Evolutionary conservation across 148 eudicot genomes (phyloP).

Genomic region (Dysphania ambrosioides): DNA sequence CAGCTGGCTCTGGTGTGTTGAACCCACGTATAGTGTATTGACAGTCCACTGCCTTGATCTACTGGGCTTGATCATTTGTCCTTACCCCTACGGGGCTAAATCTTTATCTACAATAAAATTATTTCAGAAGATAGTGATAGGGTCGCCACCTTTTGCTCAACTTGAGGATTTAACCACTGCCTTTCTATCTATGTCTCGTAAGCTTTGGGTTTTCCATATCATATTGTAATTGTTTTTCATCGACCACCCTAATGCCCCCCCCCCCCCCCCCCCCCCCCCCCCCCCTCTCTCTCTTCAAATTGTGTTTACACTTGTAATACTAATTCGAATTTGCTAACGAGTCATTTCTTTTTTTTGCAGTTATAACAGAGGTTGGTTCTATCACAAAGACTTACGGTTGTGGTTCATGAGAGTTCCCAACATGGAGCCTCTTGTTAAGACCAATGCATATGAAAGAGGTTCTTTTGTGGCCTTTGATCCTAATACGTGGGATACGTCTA

Average conservation of each 20-base stretch:
- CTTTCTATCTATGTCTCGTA: not conserved
- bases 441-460: constrained; percentile 69
- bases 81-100: not conserved
- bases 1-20: no score
- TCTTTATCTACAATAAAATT: not conserved
- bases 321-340: not conserved
- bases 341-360: no score
- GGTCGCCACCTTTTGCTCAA: not conserved
- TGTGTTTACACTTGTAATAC: not conserved
- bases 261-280: no score
- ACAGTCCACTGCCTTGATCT: not conserved
- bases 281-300: no score
- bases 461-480: constrained; percentile 81
- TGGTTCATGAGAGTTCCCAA: constrained; percentile 68
- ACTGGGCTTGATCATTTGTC: not conserved
- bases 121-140: not conserved
- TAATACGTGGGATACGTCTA: constrained; percentile 73
- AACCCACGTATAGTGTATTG: not conserved
- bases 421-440: constrained; percentile 72
- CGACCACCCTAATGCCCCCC: no score
- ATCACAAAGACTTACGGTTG: constrained; percentile 65
- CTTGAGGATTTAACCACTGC: not conserved
- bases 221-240: no score
- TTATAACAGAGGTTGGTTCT: constrained; percentile 78
- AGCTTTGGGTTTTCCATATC: not conserved